Evolutionary conservation across 2,329 filamentous ascomycete genomes (phyloP).

Genomic region (Aspergillus fischeri): DNA sequence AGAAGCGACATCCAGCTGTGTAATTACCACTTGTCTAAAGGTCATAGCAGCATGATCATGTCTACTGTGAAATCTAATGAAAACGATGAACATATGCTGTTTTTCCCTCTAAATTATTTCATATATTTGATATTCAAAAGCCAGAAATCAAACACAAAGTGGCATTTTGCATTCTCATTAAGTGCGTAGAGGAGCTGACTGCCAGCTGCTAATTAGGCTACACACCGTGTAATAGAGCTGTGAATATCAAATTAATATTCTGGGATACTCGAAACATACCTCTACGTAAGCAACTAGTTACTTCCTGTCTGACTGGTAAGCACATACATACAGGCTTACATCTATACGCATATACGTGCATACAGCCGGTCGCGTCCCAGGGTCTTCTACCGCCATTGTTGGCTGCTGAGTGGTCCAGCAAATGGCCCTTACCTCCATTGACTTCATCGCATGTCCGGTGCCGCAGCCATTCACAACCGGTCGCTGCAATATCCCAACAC

Average conservation of each 20-base stretch:
- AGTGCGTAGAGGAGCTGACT: no score
- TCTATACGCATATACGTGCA: slow-evolving; percentile 3
- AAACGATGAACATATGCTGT: neutral
- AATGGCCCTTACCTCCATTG: slow-evolving; percentile 20
- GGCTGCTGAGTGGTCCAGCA: slow-evolving; percentile 26
- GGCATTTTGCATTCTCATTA: no score
- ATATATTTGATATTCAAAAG: neutral
- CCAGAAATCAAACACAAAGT: no score
- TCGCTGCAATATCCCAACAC: neutral
- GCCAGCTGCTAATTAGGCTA: no score
- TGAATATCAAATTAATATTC: neutral
- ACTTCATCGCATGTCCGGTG: slow-evolving; percentile 18
- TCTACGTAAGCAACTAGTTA: neutral
- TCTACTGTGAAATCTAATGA: no score
- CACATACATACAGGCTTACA: neutral
- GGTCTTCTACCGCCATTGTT: slow-evolving; percentile 16
- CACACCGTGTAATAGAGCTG: neutral
- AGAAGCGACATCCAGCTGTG: neutral
- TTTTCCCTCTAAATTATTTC: neutral
- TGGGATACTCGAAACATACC: neutral
- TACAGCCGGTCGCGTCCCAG: slow-evolving; percentile 27
- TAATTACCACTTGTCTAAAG: neutral
- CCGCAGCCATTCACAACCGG: slow-evolving; percentile 4
- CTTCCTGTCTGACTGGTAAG: neutral
- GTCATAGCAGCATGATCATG: neutral